These are phyloP conservation scores for Diplodia mutila DNA, from an alignment of 2,329 filamentous ascomycete genomes.

Conservation along the genomic window DNA sequence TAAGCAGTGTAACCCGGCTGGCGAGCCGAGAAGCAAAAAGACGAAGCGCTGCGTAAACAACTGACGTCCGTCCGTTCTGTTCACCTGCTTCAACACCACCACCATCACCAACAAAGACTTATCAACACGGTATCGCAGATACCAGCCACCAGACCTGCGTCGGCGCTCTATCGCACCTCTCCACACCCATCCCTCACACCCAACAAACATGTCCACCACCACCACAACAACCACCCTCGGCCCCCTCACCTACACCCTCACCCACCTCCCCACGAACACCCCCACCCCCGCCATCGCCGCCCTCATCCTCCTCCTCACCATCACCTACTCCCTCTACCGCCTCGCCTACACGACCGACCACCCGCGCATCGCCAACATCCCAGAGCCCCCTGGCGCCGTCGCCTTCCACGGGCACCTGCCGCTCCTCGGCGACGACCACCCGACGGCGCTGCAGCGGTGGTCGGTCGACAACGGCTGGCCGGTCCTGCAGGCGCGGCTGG, in stretches of 20 bases:
- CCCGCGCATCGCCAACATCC: constrained; percentile 8
- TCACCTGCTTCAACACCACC: neutral
- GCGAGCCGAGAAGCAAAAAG: neutral
- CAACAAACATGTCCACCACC: neutral
- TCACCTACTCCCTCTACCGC: constrained; percentile 31
- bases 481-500: constrained; percentile 20
- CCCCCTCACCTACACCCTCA: constrained; percentile 27
- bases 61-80: no score
- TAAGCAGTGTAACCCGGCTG: neutral
- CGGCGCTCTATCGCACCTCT: neutral
- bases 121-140: no score
- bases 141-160: no score
- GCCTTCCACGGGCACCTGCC: constrained; percentile 20
- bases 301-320: constrained; percentile 22
- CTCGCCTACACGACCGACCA: constrained; percentile 28
- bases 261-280: constrained; percentile 26
- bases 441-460: neutral
- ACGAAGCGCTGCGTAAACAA: neutral
- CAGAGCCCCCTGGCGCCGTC: neutral
- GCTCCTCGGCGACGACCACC: constrained; percentile 8
- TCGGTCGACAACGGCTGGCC: constrained; percentile 6
- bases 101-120: neutral
- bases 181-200: neutral
- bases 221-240: neutral
- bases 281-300: constrained; percentile 28